Base-by-base conservation (phyloP, 2,329 filamentous ascomycete species). In the Botrytis deweyae region DNA sequence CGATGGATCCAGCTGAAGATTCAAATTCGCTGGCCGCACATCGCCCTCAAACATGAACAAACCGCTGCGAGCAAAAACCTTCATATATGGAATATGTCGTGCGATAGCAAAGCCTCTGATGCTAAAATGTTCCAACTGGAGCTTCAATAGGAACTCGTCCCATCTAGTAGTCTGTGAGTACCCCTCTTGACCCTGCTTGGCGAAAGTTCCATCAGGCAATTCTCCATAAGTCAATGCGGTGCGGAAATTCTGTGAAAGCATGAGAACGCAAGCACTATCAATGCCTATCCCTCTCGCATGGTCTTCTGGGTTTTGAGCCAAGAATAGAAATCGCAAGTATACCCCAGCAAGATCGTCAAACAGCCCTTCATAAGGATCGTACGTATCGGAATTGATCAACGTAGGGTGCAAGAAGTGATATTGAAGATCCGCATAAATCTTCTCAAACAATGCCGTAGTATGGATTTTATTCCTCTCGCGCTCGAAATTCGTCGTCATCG, bases 81-180 rank as follows among this genome's bases (percentile, higher is more conserved):
- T 58, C 29, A 67, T 55, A 18, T 58, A 72, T n/a, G 49, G 70
- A 55, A 72, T 66, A 36, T 55, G 70, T 3, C 70, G 70, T 20
- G 61, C 62, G 36, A 72, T 40, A 36, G 70, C 70, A 44, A 67
- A 72, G 5, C 18, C 70, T 72, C 44, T 58, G 16, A 72, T 72
- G 38, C 62, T 67, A 4, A 5, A 20, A 36, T 44, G 49, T 44
- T 72, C 70, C 49, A 40, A 33, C 29, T 14, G n/a, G 12, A 72
- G 46, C 46, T 46, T 72, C 9, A 58, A 42, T 20, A 44, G 25
- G 10, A 72, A 68, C 38, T 40, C 46, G 10, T 61, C 40, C 70
- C 70, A 72, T 5, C 18, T 38, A 12, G 5, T 2, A 14, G 59
- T 8, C 20, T 44, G 6, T 29, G 40, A 7, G 18, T 46, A 58